Evolutionary conservation across 768 basidiomycete species (phyloP).

Genomic region (Pisolithus tinctorius): DNA sequence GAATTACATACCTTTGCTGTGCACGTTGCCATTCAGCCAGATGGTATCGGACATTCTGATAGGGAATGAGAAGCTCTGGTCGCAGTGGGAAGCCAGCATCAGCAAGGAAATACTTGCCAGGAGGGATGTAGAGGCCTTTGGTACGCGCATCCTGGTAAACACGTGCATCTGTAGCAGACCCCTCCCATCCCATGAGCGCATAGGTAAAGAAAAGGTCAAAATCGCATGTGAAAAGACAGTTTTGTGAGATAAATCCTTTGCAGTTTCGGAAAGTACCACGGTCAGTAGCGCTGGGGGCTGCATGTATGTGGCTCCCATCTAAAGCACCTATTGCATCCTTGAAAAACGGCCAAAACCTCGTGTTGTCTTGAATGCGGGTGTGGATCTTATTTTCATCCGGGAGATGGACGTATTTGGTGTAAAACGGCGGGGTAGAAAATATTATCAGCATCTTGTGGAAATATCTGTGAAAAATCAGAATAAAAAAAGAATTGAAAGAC

Average conservation of each 20-base stretch:
- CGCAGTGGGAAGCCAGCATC: background rate
- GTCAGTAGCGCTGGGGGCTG: slow-evolving; percentile 8
- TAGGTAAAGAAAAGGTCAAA: slow-evolving; percentile 32
- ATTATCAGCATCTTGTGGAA: slow-evolving; percentile 21
- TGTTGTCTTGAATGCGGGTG: too few relatives aligned
- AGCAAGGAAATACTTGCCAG: slow-evolving; percentile 25
- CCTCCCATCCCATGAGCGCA: slow-evolving; percentile 36
- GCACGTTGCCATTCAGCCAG: too few relatives aligned
- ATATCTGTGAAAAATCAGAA: slow-evolving; percentile 14
- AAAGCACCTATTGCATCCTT: slow-evolving; percentile 16
- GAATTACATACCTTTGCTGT: too few relatives aligned
- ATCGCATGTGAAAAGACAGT: slow-evolving; percentile 28
- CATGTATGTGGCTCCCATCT: slow-evolving; percentile 22
- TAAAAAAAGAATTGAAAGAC: background rate
- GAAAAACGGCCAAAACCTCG: slow-evolving; percentile 8
- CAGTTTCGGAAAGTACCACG: slow-evolving; percentile 6
- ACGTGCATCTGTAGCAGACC: slow-evolving; percentile 28
- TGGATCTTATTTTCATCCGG: too few relatives aligned
- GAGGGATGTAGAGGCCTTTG: slow-evolving; percentile 25
- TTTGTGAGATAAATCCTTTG: slow-evolving; percentile 27
- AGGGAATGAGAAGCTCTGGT: too few relatives aligned
- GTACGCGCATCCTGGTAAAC: slow-evolving; percentile 25
- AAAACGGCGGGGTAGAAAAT: slow-evolving; percentile 22
- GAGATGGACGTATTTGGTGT: slow-evolving; percentile 16
- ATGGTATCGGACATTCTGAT: too few relatives aligned